A percentile compares a stretch with the other conserved stretches of the same genome.
Evolutionary conservation across 768 basidiomycete species (phyloP).

Genomic region (Tephrocybe sp.): DNA sequence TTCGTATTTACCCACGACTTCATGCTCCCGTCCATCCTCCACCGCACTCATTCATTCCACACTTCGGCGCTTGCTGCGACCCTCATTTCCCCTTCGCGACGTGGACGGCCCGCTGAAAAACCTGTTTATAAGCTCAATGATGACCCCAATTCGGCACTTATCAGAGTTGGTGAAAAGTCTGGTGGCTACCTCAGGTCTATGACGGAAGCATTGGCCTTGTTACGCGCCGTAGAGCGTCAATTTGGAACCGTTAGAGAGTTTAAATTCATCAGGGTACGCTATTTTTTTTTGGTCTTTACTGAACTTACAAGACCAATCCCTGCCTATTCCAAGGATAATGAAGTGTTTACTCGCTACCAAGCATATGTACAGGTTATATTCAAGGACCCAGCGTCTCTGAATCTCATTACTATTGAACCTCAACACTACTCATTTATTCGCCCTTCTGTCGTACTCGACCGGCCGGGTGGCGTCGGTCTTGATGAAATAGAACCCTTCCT

Average conservation of each 20-base stretch:
- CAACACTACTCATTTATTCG: constrained; percentile 27
- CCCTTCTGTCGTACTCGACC: constrained; percentile 17
- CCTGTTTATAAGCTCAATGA: not conserved
- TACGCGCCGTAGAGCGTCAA: constrained; percentile 55
- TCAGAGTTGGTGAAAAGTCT: not conserved
- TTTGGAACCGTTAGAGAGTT: constrained; percentile 50
- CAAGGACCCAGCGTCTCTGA: constrained; percentile 38
- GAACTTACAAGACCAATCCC: not conserved
- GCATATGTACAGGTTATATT: constrained; percentile 45
- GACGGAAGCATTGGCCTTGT: constrained; percentile 48
- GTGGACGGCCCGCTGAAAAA: not conserved
- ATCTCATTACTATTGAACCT: constrained; percentile 31
- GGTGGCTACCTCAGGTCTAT: constrained; percentile 37
- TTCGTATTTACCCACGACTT: constrained; percentile 17
- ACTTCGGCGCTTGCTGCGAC: not conserved
- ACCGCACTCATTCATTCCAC: constrained; percentile 9
- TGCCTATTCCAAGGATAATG: constrained; percentile 41
- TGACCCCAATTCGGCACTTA: not conserved
- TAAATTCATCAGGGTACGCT: constrained; percentile 39
- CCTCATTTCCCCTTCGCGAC: not conserved
- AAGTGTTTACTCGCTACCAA: constrained; percentile 43
- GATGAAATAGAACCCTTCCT: constrained; percentile 32
- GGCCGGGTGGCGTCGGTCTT: constrained; percentile 34
- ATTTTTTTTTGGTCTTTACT: not conserved
- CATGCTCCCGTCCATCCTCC: not conserved